Percentiles rank a stretch among this genome's conserved stretches.
These are phyloP conservation scores for Senna siamea DNA, from an alignment of 306 rosid species.

Conservation along the genomic window DNA sequence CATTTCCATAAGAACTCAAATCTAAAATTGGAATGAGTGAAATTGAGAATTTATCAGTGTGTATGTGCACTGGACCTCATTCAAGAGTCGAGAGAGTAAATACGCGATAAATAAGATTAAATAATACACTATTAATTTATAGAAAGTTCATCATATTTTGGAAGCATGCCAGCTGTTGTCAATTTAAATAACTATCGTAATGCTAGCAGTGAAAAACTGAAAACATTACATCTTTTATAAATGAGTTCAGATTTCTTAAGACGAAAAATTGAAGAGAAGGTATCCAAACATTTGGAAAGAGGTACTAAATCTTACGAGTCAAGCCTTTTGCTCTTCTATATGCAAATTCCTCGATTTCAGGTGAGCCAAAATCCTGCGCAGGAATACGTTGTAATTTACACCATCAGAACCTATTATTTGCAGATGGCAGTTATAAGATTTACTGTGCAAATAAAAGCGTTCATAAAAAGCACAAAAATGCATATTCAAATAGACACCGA, in stretches of 20 bases:
- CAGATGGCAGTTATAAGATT: background rate
- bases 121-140: background rate
- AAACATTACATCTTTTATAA: background rate
- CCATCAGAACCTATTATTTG: conserved; percentile 25
- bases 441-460: conserved; percentile 7
- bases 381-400: conserved; percentile 14
- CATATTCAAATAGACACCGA: background rate
- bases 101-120: background rate
- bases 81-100: background rate
- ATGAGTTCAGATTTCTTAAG: conserved; percentile 10
- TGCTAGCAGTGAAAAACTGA: background rate
- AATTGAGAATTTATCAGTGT: conserved; percentile 3
- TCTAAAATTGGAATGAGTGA: background rate
- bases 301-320: conserved; percentile 49
- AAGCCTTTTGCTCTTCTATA: conserved; percentile 44
- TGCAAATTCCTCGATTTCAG: conserved; percentile 73
- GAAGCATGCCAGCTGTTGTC: conserved; percentile 4
- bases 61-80: background rate
- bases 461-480: conserved; percentile 7
- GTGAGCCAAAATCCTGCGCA: conserved; percentile 48
- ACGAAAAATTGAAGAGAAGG: conserved; percentile 9
- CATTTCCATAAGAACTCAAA: conserved; percentile 19
- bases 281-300: no score
- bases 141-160: conserved; percentile 3
- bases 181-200: background rate